These are phyloP conservation scores for Tulasnella sp. DNA, from an alignment of 768 basidiomycete species.

Conservation along the genomic window DNA sequence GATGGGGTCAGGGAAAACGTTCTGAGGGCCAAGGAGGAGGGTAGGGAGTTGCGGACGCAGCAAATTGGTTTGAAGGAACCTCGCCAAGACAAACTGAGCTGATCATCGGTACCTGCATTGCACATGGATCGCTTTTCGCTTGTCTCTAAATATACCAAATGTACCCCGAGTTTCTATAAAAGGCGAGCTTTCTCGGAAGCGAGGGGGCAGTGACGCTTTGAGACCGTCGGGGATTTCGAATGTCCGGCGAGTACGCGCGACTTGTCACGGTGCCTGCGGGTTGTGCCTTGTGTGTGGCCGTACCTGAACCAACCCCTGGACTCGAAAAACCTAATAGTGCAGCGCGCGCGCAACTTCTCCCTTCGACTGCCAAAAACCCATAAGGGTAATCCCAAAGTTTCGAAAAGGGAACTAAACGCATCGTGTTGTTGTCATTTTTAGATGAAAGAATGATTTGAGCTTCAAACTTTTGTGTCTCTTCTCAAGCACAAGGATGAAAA, in stretches of 20 bases:
- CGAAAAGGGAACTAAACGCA: not conserved
- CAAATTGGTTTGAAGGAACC: not conserved
- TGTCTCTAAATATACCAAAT: not conserved
- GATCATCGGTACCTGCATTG: not conserved
- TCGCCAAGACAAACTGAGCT: not conserved
- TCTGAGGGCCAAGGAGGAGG: not conserved
- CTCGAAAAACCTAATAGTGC: not conserved
- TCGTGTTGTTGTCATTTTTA: not conserved
- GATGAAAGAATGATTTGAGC: not conserved
- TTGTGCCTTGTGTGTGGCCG: not conserved
- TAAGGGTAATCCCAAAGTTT: not conserved
- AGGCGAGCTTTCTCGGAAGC: not conserved
- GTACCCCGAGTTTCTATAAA: not conserved
- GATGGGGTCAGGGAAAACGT: not conserved
- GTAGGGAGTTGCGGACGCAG: not conserved
- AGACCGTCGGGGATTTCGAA: not conserved
- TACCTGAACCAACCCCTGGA: not conserved
- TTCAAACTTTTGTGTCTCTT: not conserved
- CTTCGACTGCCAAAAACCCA: not conserved
- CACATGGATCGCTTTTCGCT: not conserved
- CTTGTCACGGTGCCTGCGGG: not conserved
- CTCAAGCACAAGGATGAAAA: not conserved
- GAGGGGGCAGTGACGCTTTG: not conserved
- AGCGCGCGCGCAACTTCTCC: not conserved
- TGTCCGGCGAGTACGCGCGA: not conserved